Percentiles rank a stretch among this genome's conserved stretches.
These are phyloP conservation scores for Sarcocystis neurona DNA, from an alignment of 169 alveolate genomes.

Conservation along the genomic window DNA sequence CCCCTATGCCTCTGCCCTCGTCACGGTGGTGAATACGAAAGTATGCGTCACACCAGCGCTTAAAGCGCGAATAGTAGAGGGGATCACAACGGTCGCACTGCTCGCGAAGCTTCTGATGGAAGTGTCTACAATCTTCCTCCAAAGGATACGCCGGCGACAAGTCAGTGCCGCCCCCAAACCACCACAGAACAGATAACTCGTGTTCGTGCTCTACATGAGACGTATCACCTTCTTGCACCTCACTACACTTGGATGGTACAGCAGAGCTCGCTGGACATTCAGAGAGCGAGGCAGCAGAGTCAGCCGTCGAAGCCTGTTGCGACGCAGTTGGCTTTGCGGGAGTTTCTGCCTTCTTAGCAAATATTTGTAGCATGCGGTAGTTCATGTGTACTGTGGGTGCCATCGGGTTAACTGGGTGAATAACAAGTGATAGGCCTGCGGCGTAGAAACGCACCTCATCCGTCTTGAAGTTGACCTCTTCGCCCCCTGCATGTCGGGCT, in stretches of 20 bases:
- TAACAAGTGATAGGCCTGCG: conserved; percentile 83
- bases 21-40: conserved; percentile 79
- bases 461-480: conserved; percentile 6
- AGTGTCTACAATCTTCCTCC: conserved; percentile 79
- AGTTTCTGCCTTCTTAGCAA: conserved; percentile 66
- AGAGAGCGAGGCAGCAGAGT: too few relatives aligned
- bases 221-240: background rate
- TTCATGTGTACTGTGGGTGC: conserved; percentile 86
- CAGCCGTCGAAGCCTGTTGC: too few relatives aligned
- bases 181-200: conserved; percentile 63
- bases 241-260: background rate
- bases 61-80: conserved; percentile 77
- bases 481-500: conserved; percentile 56
- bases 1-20: conserved; percentile 88
- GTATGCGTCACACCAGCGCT: conserved; percentile 84
- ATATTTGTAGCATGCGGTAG: conserved; percentile 78
- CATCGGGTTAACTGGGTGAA: conserved; percentile 85
- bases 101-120: conserved; percentile 78
- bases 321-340: conserved; percentile 26
- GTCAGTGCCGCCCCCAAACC: conserved; percentile 93
- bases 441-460: conserved; percentile 73
- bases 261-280: too few relatives aligned
- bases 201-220: background rate
- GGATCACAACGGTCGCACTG: conserved; percentile 77
- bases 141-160: conserved; percentile 85